Conservation (phyloP, 106 monocot species). For the Apostasia ramifera region DNA sequence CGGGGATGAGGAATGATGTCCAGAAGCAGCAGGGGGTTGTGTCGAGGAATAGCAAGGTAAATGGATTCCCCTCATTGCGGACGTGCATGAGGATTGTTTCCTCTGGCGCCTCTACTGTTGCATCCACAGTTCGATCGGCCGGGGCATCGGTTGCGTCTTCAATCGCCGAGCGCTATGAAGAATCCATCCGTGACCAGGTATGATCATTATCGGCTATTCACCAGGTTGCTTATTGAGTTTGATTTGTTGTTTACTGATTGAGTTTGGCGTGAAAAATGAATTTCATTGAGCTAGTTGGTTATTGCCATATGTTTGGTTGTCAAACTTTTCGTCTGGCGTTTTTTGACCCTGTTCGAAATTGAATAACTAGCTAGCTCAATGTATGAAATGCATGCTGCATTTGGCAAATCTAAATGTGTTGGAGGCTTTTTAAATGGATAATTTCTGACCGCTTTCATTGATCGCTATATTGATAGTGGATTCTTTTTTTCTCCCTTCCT, state of each 20-base stretch:
- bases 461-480: no score
- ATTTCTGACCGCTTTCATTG: no score
- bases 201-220: neutral
- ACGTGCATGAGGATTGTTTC: slow-evolving; percentile 24
- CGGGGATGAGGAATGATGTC: slow-evolving; percentile 24
- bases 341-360: no score
- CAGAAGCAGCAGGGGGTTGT: slow-evolving; percentile 18
- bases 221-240: neutral
- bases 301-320: no score
- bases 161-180: slow-evolving; percentile 18
- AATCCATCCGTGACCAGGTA: slow-evolving; percentile 22
- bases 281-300: neutral
- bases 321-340: no score
- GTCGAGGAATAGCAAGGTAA: slow-evolving; percentile 5
- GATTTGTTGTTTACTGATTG: neutral
- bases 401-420: no score
- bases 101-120: slow-evolving; percentile 20
- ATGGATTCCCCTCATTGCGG: slow-evolving; percentile 14
- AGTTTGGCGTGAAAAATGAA: neutral
- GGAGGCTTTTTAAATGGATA: no score
- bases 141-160: slow-evolving; percentile 21
- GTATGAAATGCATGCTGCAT: no score
- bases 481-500: no score
- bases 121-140: slow-evolving; percentile 19
- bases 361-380: no score